phyloP scores from a whole-genome alignment of 208 protist genomes.

The Leptomonas seymouri region DNA sequence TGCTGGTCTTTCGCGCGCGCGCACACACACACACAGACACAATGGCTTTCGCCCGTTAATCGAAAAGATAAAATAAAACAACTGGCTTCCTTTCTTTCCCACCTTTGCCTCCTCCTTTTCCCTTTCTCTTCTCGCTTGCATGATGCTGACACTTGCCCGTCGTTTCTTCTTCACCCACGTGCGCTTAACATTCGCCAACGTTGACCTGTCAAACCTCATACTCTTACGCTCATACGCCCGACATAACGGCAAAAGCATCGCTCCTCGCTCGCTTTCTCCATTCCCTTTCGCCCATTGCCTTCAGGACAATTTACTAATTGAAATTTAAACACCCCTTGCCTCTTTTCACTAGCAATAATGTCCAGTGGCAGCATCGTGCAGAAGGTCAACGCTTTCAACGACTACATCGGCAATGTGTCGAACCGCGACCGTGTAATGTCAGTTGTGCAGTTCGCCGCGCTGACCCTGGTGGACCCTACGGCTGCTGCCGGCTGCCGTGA shows the following conservation, averaged over 20 bases:
- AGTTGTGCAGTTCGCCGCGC: conserved; percentile 63
- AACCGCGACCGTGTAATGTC: conserved; percentile 76
- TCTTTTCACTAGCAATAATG: conserved; percentile 20
- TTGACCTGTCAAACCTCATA: background rate
- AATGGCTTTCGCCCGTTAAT: too few relatives aligned
- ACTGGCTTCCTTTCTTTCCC: background rate
- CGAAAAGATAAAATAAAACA: too few relatives aligned
- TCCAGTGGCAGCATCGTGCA: conserved; percentile 14
- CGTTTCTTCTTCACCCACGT: background rate
- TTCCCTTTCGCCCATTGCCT: background rate
- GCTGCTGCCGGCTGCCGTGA: conserved; percentile 36
- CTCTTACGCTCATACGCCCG: too few relatives aligned
- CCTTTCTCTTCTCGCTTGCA: background rate
- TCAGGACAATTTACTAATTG: background rate
- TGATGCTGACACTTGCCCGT: background rate
- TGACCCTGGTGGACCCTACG: conserved; percentile 56
- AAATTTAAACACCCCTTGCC: background rate
- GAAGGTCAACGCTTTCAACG: conserved; percentile 52
- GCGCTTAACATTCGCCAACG: background rate
- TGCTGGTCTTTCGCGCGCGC: too few relatives aligned
- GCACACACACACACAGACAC: too few relatives aligned
- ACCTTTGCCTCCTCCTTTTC: background rate
- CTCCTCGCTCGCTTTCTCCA: background rate
- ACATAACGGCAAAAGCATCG: background rate
- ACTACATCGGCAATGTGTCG: conserved; percentile 50